Conservation (phyloP, 768 basidiomycete genomes). For the Erythrobasidium yunnanense region DNA sequence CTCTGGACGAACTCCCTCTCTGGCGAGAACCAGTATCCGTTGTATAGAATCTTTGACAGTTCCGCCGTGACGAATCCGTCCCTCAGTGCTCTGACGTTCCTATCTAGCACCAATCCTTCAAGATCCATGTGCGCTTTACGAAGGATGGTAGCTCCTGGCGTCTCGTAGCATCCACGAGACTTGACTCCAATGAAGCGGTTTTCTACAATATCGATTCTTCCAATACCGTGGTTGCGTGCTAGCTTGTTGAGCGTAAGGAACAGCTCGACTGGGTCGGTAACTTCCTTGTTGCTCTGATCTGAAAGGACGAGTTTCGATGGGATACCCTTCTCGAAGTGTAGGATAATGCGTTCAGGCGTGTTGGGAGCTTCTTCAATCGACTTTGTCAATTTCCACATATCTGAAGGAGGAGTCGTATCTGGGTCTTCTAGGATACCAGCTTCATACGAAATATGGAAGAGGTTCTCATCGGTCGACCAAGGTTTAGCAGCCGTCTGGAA, state of each 20-base stretch:
- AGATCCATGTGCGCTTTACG: conserved; percentile 90
- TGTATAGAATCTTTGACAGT: conserved; percentile 84
- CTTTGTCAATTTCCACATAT: conserved; percentile 98
- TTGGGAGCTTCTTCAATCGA: conserved; percentile 70
- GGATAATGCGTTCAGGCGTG: conserved; percentile 63
- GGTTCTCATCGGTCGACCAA: conserved; percentile 99
- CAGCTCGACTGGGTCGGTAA: conserved; percentile 89
- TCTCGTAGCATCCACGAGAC: conserved; percentile 98
- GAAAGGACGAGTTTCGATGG: conserved; percentile 67
- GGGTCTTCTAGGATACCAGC: conserved; percentile 98
- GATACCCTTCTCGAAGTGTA: conserved; percentile 78
- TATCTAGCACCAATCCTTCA: conserved; percentile 93
- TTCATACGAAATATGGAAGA: conserved; percentile 99
- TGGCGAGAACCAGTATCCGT: conserved; percentile 99
- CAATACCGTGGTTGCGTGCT: conserved; percentile 87
- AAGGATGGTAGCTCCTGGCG: conserved; percentile 89
- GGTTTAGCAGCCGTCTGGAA: conserved; percentile 91
- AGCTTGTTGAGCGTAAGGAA: conserved; percentile 83
- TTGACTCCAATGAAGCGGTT: conserved; percentile 99
- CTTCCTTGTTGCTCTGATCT: conserved; percentile 45
- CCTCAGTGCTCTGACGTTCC: conserved; percentile 84
- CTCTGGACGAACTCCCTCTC: conserved; percentile 90
- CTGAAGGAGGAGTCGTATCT: conserved; percentile 76
- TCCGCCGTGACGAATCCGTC: conserved; percentile 91
- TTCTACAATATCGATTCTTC: conserved; percentile 97